Conservation (phyloP, 768 basidiomycete species). For the Amanita muscaria region DNA sequence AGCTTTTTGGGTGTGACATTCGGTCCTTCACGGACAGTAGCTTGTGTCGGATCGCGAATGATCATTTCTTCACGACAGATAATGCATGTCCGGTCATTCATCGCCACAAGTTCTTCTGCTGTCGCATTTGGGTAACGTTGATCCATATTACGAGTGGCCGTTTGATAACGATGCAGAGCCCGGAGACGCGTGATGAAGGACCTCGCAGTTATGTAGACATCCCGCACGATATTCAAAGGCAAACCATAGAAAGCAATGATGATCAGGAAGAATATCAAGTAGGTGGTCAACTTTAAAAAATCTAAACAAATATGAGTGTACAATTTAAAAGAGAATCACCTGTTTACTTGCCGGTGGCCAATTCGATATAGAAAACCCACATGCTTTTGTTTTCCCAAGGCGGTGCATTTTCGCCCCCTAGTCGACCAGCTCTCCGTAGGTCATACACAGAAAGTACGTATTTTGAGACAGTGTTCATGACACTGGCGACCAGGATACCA, state of each 20-base stretch:
- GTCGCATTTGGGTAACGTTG: constrained; percentile 90
- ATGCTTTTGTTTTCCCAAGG: constrained; percentile 98
- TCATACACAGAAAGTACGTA: constrained; percentile 80
- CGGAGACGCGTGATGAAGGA: constrained; percentile 85
- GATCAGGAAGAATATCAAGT: constrained; percentile 87
- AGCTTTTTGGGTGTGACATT: constrained; percentile 96
- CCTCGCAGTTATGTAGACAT: constrained; percentile 91
- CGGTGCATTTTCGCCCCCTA: constrained; percentile 79
- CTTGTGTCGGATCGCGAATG: constrained; percentile 25
- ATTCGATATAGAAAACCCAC: constrained; percentile 91
- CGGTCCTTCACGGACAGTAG: constrained; percentile 50
- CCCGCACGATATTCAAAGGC: constrained; percentile 93
- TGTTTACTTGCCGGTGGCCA: constrained; percentile 66
- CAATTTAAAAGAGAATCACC: background rate
- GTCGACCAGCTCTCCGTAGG: constrained; percentile 62
- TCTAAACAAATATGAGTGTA: constrained; percentile 41
- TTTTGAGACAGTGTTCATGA: constrained; percentile 70
- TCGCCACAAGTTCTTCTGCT: constrained; percentile 67
- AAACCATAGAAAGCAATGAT: constrained; percentile 93
- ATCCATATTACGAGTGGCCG: constrained; percentile 95
- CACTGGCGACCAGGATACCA: constrained; percentile 77
- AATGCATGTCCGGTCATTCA: constrained; percentile 91
- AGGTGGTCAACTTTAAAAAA: constrained; percentile 87
- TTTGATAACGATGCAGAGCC: constrained; percentile 86
- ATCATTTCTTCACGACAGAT: constrained; percentile 97